Evolutionary conservation across 345 rosid species (phyloP), one percentile per base, ranked within the genome.

Genomic region (Dimocarpus longan): DNA sequence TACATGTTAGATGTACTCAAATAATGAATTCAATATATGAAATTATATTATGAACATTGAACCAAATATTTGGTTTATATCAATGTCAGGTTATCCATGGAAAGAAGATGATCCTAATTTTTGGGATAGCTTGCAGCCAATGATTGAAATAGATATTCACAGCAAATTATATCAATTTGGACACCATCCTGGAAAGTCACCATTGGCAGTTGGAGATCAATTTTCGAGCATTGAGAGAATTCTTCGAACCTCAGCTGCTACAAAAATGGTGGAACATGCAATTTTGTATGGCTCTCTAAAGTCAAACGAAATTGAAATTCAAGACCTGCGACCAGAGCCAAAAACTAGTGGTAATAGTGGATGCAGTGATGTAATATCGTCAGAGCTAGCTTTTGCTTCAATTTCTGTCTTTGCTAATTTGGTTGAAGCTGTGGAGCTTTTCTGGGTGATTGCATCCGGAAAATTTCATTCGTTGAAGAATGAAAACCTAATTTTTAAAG

Each of bases 201-300:
- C 54, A 0, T 60, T 22, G 0, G 44, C 44, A 0, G 68, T 74
- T 13, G 77, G 67, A 11, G 16, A n/a, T 48, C 66, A 43, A 18
- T 50, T 15, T 0, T 75, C 79, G 3, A 18, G 56, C 71, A 39
- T 50, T 37, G 7, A 54, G 22, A 75, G 57, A 24, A 79, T 22
- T 57, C 13, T 70, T 46, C 70, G 79, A 3, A 80, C 59, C 13
- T 80, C 79, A 15, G 72, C 79, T n/a, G 18, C 68, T 40, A 64
- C 83, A n/a, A 26, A 65, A 56, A 64, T 71, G 32, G 39, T 80
- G 11, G 68, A 22, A 67, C 19, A 50, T 5, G 71, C 79, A 28
- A 42, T 76, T 32, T 26, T 80, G 48, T n/a, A 76, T 9, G 76
- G 83, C 26, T 26, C 9, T 21, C 44, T 75, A 26, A 70, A 54